phyloP scores from a whole-genome alignment of 2,329 filamentous ascomycete species.

The Coccinonectria pachysandricola region DNA sequence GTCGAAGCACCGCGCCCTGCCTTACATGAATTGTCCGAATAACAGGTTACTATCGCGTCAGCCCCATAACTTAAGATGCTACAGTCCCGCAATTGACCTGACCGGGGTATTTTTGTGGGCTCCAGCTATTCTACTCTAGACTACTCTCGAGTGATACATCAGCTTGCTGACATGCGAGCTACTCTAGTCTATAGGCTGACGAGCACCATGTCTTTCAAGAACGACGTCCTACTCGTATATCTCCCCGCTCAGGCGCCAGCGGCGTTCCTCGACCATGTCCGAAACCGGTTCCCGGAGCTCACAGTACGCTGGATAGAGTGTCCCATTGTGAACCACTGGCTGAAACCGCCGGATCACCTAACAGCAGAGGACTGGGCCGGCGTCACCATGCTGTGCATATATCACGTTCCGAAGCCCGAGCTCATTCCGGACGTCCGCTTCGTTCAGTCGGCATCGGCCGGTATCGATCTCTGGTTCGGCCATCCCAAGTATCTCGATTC shows the following conservation, averaged over 20 bases:
- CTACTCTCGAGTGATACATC: too few species aligned
- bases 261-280: conserved; percentile 25
- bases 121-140: too few species aligned
- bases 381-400: conserved; percentile 30
- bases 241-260: conserved; percentile 20
- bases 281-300: conserved; percentile 27
- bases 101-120: too few species aligned
- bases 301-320: conserved; percentile 25
- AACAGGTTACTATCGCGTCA: too few species aligned
- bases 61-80: too few species aligned
- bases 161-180: too few species aligned
- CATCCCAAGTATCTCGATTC: conserved; percentile 25
- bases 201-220: conserved; percentile 17
- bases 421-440: conserved; percentile 28
- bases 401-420: conserved; percentile 21
- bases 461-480: conserved; percentile 31
- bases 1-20: too few species aligned
- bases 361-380: conserved; percentile 25
- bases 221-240: conserved; percentile 31
- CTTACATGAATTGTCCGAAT: too few species aligned
- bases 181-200: too few species aligned
- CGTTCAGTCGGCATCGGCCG: conserved; percentile 35
- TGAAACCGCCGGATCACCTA: conserved; percentile 17
- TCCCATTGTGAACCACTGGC: conserved; percentile 6
- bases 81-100: too few species aligned